Percentiles rank a stretch among this genome's conserved stretches.
phyloP scores from a whole-genome alignment of 257 asterid species.

The Solanum etuberosum region DNA sequence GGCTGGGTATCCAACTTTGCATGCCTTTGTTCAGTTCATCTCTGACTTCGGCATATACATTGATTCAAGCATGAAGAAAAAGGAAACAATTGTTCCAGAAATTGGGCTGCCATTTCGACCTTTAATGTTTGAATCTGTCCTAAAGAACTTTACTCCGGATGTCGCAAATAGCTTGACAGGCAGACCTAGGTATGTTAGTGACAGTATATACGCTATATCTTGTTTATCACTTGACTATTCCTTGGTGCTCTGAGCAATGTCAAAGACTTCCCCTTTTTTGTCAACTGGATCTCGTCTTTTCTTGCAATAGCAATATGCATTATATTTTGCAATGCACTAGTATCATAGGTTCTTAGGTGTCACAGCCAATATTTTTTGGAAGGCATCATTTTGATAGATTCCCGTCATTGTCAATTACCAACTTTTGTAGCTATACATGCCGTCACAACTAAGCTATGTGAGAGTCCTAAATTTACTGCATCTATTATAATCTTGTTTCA shows the following conservation, averaged over 20 bases:
- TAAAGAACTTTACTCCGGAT: slow-evolving; percentile 68
- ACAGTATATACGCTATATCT: background rate
- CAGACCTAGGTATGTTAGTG: slow-evolving; percentile 53
- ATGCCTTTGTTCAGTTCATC: slow-evolving; percentile 72
- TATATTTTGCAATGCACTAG: background rate
- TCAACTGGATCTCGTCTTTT: background rate
- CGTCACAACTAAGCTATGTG: background rate
- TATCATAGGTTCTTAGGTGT: background rate
- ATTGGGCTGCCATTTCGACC: slow-evolving; percentile 65
- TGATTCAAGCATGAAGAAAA: slow-evolving; percentile 36
- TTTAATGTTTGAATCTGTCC: slow-evolving; percentile 60
- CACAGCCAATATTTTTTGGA: background rate
- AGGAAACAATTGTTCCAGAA: slow-evolving; percentile 28
- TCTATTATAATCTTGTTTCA: background rate
- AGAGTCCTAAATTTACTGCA: background rate
- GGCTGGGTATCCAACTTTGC: slow-evolving; percentile 65
- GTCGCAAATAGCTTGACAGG: slow-evolving; percentile 53
- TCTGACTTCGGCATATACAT: slow-evolving; percentile 42
- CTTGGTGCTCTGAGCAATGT: background rate
- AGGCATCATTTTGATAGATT: background rate
- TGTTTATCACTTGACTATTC: background rate
- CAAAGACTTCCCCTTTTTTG: background rate
- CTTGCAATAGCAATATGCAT: background rate
- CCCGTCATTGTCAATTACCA: background rate
- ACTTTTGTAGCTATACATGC: background rate